Evolutionary conservation across 306 rosid genomes (phyloP), one percentile per base, ranked within the genome.

Genomic region (Vigna unguiculata): DNA sequence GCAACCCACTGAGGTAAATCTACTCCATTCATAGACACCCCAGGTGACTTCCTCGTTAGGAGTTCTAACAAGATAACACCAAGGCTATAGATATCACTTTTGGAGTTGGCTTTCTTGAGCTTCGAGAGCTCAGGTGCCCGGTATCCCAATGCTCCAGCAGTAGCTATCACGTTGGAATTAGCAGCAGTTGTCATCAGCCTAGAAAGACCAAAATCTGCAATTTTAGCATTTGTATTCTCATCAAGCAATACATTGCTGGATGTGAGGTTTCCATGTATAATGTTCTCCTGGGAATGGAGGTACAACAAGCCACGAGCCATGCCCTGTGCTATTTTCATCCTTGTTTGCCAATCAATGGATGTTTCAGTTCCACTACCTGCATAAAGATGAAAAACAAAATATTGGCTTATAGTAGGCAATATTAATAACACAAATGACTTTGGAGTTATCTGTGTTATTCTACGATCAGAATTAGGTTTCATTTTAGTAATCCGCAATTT

Each of bases 1-100:
- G 97, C 97, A 60, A 90, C 93, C 97, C 97, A 91, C 64, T 83
- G 91, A 32, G 97, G 97, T 46, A 91, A 84, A 74, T 89, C 90
- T 45, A 83, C 41, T 21, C 94, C 95, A 45, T 89, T 84, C 86
- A 78, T 76, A 12, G 91, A 79, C 80, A 89, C 90, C n/a, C 87
- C 89, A 0, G 97, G 93, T 58, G 97, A 85, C 75, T 88, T 91
- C 41, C 95, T 93, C 0, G 95, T 91, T 38, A 91, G 83, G 49
- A 88, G 91, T 80, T 91, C 97, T 80, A 91, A 74, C 70, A 89
- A 86, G 82, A 91, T 88, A 22, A 91, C 95, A 52, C 97, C 97
- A 45, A 89, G 89, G 77, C 95, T 88, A 70, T 91, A 91, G 4
- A 86, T 84, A 43, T 91, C 94, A 9, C 90, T 88, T 82, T 91